Base-by-base conservation (phyloP, 73 alveolate genomes). In the Paramecium biaurelia region DNA sequence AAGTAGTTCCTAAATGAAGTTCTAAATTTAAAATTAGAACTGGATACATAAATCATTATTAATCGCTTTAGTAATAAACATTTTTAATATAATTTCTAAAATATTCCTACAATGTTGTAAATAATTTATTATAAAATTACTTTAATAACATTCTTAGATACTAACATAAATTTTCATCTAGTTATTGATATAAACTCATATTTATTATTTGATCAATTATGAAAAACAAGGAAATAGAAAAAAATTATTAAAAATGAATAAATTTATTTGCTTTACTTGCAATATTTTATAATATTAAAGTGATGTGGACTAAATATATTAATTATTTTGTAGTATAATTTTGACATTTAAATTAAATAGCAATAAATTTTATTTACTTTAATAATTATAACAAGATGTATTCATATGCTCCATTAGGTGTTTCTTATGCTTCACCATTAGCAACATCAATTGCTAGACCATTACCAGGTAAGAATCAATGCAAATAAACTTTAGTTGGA, bases 1-100 rank as follows among this genome's bases (percentile, higher is more conserved):
- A 97, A 97, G 34, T 99, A 96, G 94, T 98, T 98, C 57, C 97
- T 93, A 85, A 98, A 96, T 68, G 98, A 92, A 57, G 99, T 98
- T 85, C 97, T 95, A 94, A 97, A 98, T 93, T 97, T 95, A 42
- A 98, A 97, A 79, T 97, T 96, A 1, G 99, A 92, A 57, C 97
- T 93, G 67, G 6, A 82, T 8, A 28, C 45, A 49, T 85, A 8
- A 5, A 4, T 58, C 2, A 18, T 89, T 92, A 93, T 93, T 93
- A 93, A 86, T 93, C 96, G 23, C 23, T 94, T 37, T 96, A 96
- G 85, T 98, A 97, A 86, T 97, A 97, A 85, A 96, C 99, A 49
- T 97, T 97, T 94, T 97, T 97, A 57, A 97, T 82, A 93, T 98
- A 97, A 11, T 98, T 97, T 79, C 99, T 72, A 90, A 97, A 97